phyloP scores from a whole-genome alignment of 768 basidiomycete species.

The Lactarius trivialis region DNA sequence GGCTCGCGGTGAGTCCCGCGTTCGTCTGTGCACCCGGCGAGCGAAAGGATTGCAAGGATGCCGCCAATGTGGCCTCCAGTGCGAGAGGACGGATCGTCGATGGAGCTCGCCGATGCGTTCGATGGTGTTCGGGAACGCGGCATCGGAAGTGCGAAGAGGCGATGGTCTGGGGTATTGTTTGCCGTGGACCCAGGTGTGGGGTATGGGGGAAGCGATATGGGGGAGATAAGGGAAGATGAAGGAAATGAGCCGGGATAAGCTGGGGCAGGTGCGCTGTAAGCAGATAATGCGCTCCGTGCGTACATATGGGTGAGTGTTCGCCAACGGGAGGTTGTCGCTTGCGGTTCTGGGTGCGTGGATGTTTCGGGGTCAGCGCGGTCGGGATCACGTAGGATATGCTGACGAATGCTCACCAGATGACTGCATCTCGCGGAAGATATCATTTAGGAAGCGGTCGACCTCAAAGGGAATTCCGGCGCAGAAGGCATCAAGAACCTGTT shows the following conservation, averaged over 20 bases:
- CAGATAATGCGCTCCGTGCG: slow-evolving; percentile 23
- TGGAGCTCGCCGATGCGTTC: slow-evolving; percentile 20
- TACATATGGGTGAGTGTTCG: slow-evolving; percentile 32
- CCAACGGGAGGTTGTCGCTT: slow-evolving; percentile 34
- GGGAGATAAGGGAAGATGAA: slow-evolving; percentile 21
- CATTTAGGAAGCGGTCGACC: slow-evolving; percentile 27
- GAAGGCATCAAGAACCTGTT: slow-evolving; percentile 30
- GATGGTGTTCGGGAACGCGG: slow-evolving; percentile 15
- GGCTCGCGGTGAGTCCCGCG: slow-evolving; percentile 28
- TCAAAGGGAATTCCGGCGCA: slow-evolving; percentile 30
- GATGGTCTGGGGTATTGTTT: slow-evolving; percentile 22
- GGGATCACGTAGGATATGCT: background rate
- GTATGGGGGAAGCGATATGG: slow-evolving; percentile 20
- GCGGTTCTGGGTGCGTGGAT: slow-evolving; percentile 27
- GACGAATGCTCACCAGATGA: slow-evolving; percentile 25
- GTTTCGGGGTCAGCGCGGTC: background rate
- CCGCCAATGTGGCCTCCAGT: slow-evolving; percentile 28
- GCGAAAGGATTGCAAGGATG: slow-evolving; percentile 30
- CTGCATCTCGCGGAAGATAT: slow-evolving; percentile 31
- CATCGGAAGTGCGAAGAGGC: slow-evolving; percentile 17
- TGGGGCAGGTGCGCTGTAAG: slow-evolving; percentile 24
- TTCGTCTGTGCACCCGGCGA: slow-evolving; percentile 29
- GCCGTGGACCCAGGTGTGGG: slow-evolving; percentile 18
- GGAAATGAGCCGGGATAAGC: slow-evolving; percentile 23
- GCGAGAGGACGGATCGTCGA: slow-evolving; percentile 4